phyloP scores from a whole-genome alignment of 345 rosid species.

The Acer saccharum region DNA sequence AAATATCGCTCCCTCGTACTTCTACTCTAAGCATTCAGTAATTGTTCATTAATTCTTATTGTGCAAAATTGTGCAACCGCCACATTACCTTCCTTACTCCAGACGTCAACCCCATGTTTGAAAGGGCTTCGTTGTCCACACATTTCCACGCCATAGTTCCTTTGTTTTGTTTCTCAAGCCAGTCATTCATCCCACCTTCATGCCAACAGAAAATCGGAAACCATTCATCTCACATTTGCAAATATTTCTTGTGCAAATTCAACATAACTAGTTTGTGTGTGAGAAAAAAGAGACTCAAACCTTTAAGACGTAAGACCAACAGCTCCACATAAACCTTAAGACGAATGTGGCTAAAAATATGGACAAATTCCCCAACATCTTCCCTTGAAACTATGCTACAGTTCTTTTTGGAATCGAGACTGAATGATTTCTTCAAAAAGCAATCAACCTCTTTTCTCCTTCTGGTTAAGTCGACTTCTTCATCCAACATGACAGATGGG shows the following conservation, averaged over 20 bases:
- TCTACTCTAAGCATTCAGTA: background rate
- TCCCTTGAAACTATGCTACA: conserved; percentile 55
- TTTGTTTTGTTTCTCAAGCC: conserved; percentile 32
- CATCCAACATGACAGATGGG: conserved; percentile 59
- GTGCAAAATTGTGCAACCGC: background rate
- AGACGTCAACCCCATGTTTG: conserved; percentile 65
- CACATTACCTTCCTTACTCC: conserved; percentile 66
- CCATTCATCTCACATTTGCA: background rate
- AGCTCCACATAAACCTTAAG: conserved; percentile 77
- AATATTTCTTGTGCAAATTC: background rate
- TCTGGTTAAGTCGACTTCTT: conserved; percentile 47
- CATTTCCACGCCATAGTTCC: conserved; percentile 43
- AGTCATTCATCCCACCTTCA: conserved; percentile 37
- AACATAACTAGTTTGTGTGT: background rate
- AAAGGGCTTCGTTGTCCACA: conserved; percentile 47
- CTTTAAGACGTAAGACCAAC: conserved; percentile 58
- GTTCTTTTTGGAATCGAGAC: conserved; percentile 45
- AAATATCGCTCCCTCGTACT: background rate
- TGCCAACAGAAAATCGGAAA: background rate
- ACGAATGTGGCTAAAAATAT: conserved; percentile 80
- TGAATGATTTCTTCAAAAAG: conserved; percentile 59
- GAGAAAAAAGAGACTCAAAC: conserved; percentile 32
- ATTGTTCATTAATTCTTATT: conserved; percentile 6
- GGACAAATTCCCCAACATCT: conserved; percentile 82
- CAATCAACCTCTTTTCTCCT: conserved; percentile 63